These are phyloP conservation scores for Pseudonectria foliicola DNA, from an alignment of 2,329 filamentous ascomycete genomes.

Conservation along the genomic window DNA sequence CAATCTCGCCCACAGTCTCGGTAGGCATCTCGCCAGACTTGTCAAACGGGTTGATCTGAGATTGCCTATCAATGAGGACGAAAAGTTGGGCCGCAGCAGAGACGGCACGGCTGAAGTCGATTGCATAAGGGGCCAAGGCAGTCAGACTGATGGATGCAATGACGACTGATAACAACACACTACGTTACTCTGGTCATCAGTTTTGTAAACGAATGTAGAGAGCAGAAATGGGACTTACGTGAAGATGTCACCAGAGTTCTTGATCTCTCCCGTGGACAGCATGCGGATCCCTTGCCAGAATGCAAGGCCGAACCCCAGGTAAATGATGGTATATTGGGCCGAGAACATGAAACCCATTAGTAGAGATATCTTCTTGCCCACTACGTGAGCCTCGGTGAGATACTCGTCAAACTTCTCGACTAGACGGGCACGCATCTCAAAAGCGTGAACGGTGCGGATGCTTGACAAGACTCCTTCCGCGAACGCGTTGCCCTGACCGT, in stretches of 20 bases:
- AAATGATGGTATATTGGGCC: slow-evolving; percentile 34
- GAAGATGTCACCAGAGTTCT: slow-evolving; percentile 31
- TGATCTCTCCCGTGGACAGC: slow-evolving; percentile 30
- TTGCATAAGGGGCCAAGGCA: slow-evolving; percentile 28
- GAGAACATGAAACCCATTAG: slow-evolving; percentile 33
- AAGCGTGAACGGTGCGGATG: slow-evolving; percentile 35
- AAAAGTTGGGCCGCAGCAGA: slow-evolving; percentile 30
- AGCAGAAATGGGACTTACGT: slow-evolving; percentile 19
- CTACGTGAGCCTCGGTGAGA: slow-evolving; percentile 27
- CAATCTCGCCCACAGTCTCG: slow-evolving; percentile 26
- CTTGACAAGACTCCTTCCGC: slow-evolving; percentile 32
- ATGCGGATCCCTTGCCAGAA: slow-evolving; percentile 40
- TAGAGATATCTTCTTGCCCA: slow-evolving; percentile 32
- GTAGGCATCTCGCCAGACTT: slow-evolving; percentile 23
- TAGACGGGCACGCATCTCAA: slow-evolving; percentile 32
- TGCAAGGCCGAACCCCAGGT: slow-evolving; percentile 34
- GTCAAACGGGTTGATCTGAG: slow-evolving; percentile 30
- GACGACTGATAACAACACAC: slow-evolving; percentile 32
- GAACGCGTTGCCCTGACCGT: slow-evolving; percentile 28
- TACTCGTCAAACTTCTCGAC: slow-evolving; percentile 32
- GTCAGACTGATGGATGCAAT: slow-evolving; percentile 31
- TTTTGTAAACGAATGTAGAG: neutral
- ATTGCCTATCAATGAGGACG: slow-evolving; percentile 30
- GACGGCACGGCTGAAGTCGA: slow-evolving; percentile 32
- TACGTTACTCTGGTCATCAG: slow-evolving; percentile 6